These are phyloP conservation scores for Suhomyces prunicola DNA, from an alignment of 805 yeast genomes.

Conservation along the genomic window DNA sequence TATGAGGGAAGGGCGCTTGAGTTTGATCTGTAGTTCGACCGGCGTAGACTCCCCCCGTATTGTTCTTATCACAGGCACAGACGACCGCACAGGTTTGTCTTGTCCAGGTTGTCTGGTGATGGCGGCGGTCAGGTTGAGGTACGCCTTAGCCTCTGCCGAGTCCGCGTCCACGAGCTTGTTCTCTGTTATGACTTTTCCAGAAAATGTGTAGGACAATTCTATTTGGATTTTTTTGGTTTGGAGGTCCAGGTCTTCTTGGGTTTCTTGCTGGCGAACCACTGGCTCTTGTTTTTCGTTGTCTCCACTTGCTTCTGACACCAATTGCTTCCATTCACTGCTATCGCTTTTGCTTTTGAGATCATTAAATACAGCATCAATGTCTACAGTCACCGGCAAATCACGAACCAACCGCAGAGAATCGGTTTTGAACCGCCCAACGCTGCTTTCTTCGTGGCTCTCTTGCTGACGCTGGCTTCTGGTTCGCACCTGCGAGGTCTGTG, in stretches of 20 bases:
- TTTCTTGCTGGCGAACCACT: background rate
- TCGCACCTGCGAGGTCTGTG: constrained; percentile 53
- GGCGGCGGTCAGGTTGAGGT: constrained; percentile 53
- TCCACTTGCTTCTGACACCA: constrained; percentile 7
- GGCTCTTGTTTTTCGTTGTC: constrained; percentile 4
- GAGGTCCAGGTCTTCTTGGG: constrained; percentile 13
- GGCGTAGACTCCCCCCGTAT: constrained; percentile 30
- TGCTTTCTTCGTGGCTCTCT: constrained; percentile 25
- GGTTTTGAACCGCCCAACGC: constrained; percentile 13
- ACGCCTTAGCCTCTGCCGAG: constrained; percentile 87
- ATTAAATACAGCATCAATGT: constrained; percentile 32
- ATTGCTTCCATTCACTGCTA: constrained; percentile 8
- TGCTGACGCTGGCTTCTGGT: constrained; percentile 62
- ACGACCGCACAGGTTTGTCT: constrained; percentile 18
- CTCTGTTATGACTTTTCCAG: constrained; percentile 79
- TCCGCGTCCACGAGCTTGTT: constrained; percentile 70
- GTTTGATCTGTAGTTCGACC: constrained; percentile 47
- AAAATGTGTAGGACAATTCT: constrained; percentile 78
- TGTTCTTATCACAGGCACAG: constrained; percentile 33
- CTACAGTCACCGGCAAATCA: constrained; percentile 14
- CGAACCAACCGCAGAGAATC: constrained; percentile 14
- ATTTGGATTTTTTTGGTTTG: constrained; percentile 60
- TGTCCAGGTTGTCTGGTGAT: constrained; percentile 13
- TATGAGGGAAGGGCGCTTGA: constrained; percentile 71
- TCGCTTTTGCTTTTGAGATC: constrained; percentile 20